Conservation (phyloP, 176 grass and related monocot species). For the Leersia perrieri region DNA sequence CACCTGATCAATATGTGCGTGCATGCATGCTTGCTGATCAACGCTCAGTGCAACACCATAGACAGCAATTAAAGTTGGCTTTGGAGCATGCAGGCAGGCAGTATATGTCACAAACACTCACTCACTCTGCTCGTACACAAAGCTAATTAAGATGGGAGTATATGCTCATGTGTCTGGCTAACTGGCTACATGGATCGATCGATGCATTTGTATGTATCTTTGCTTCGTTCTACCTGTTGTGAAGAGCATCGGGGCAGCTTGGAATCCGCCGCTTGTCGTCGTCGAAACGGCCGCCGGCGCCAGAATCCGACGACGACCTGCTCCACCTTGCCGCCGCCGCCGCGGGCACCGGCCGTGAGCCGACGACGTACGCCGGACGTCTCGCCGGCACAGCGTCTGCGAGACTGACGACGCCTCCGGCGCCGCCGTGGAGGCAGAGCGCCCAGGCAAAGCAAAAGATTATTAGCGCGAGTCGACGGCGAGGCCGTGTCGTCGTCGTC, state of each 20-base stretch:
- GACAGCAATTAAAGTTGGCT: background rate
- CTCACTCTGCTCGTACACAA: background rate
- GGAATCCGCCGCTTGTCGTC: conserved; percentile 51
- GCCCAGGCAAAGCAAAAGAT: conserved; percentile 16
- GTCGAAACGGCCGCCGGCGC: background rate
- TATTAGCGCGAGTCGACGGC: background rate
- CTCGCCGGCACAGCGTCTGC: conserved; percentile 13
- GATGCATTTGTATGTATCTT: background rate
- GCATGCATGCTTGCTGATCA: too few relatives aligned
- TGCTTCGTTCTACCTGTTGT: conserved; percentile 49
- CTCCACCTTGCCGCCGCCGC: background rate
- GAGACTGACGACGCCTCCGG: background rate
- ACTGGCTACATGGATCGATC: background rate
- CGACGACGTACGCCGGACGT: conserved; percentile 15
- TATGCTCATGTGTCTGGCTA: background rate
- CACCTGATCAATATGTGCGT: background rate
- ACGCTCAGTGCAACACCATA: background rate
- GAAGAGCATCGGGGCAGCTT: conserved; percentile 50
- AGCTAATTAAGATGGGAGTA: background rate
- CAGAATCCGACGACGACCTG: background rate
- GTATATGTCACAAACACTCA: background rate
- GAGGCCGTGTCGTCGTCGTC: background rate
- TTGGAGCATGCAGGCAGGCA: background rate
- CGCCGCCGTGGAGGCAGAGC: background rate
- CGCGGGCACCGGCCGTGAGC: conserved; percentile 31